Conservation (phyloP, 805 yeast genomes). For the Zygoascus flipseniorum region DNA sequence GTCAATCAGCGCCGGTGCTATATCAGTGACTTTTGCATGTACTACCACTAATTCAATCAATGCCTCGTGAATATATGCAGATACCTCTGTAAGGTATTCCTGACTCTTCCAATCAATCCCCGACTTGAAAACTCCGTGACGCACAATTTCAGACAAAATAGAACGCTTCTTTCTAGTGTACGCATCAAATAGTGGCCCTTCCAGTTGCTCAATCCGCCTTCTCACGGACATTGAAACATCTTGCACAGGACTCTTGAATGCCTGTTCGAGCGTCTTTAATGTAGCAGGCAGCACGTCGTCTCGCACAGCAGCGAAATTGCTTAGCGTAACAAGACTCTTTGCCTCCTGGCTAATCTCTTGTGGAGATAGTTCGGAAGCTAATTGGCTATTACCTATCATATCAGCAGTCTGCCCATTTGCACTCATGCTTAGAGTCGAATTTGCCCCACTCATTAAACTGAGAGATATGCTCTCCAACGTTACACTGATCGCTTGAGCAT, state of each 20-base stretch:
- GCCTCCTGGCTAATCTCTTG: conserved; percentile 40
- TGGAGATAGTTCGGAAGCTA: conserved; percentile 30
- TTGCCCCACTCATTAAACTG: conserved; percentile 16
- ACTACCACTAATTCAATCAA: conserved; percentile 42
- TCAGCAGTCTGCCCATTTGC: not conserved
- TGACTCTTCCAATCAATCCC: conserved; percentile 36
- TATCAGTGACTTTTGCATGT: conserved; percentile 42
- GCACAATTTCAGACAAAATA: conserved; percentile 32
- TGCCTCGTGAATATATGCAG: conserved; percentile 39
- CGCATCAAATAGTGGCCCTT: conserved; percentile 44
- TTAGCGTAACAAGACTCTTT: conserved; percentile 43
- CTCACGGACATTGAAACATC: conserved; percentile 39
- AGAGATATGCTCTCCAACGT: conserved; percentile 26
- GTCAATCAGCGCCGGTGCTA: conserved; percentile 39
- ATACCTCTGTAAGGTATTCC: conserved; percentile 20
- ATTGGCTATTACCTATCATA: not conserved
- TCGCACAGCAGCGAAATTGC: conserved; percentile 45
- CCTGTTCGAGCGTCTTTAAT: conserved; percentile 41
- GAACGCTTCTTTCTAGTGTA: conserved; percentile 43
- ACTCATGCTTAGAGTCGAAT: not conserved
- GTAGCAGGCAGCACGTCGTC: conserved; percentile 40
- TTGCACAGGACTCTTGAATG: conserved; percentile 39
- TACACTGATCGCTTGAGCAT: conserved; percentile 29
- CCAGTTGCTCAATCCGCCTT: conserved; percentile 39
- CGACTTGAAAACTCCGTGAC: conserved; percentile 30